These are phyloP conservation scores for Capronia americana DNA, from an alignment of 2,329 filamentous ascomycete species.

Conservation along the genomic window DNA sequence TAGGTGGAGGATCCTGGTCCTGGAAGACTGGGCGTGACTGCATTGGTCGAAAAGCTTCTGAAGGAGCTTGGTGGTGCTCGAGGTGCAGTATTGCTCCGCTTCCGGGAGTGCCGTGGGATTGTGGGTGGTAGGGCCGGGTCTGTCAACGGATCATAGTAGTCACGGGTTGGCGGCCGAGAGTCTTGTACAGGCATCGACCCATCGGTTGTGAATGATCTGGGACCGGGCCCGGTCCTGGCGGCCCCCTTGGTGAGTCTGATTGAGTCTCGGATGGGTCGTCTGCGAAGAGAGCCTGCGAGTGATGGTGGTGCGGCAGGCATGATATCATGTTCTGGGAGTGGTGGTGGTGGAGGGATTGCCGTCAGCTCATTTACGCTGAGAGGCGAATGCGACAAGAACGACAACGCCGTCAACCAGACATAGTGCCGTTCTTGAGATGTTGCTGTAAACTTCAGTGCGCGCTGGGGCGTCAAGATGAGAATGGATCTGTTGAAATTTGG, in stretches of 20 bases:
- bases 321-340: constrained; percentile 50
- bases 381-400: constrained; percentile 89
- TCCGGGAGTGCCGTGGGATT: constrained; percentile 73
- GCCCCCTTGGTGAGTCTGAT: constrained; percentile 85
- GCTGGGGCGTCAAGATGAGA: constrained; percentile 87
- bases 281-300: constrained; percentile 57
- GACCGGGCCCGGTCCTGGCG: constrained; percentile 51
- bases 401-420: constrained; percentile 91
- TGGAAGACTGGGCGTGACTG: constrained; percentile 40
- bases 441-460: constrained; percentile 94
- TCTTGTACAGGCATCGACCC: constrained; percentile 40
- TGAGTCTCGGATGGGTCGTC: constrained; percentile 78
- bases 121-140: constrained; percentile 58
- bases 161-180: constrained; percentile 40
- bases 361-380: constrained; percentile 79
- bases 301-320: constrained; percentile 39
- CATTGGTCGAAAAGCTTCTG: constrained; percentile 72
- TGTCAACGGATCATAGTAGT: constrained; percentile 44
- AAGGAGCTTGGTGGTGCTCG: constrained; percentile 73
- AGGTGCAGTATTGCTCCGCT: constrained; percentile 87
- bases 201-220: constrained; percentile 48
- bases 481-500: constrained; percentile 88
- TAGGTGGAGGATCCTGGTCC: constrained; percentile 35
- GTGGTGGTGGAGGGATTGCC: constrained; percentile 61
- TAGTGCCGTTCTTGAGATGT: constrained; percentile 84